These are phyloP conservation scores for Phytophthora cactorum DNA, from an alignment of 352 stramenopile species.

Conservation along the genomic window DNA sequence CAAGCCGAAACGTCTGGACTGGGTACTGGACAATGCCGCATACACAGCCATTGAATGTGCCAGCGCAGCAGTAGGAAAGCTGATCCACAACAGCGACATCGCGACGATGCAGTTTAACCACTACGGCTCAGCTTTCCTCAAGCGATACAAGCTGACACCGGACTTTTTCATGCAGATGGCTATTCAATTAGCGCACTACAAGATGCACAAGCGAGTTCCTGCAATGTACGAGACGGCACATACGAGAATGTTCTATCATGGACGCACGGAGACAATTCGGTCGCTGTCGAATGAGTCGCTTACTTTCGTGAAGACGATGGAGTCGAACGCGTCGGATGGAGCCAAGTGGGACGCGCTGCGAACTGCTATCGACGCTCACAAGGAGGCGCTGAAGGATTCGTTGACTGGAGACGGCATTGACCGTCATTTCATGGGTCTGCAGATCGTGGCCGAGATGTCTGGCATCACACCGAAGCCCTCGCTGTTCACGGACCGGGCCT, in stretches of 20 bases:
- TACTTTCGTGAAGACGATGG: slow-evolving; percentile 93
- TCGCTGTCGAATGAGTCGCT: slow-evolving; percentile 90
- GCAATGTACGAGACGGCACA: slow-evolving; percentile 98
- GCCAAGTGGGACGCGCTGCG: slow-evolving; percentile 90
- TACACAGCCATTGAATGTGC: slow-evolving; percentile 87
- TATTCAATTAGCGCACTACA: slow-evolving; percentile 97
- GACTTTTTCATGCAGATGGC: slow-evolving; percentile 98
- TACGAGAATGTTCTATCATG: slow-evolving; percentile 97
- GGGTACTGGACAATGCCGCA: slow-evolving; percentile 84
- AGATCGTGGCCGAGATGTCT: slow-evolving; percentile 94
- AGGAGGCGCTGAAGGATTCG: slow-evolving; percentile 89
- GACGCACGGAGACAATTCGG: slow-evolving; percentile 93
- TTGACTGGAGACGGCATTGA: slow-evolving; percentile 93
- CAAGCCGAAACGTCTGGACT: slow-evolving; percentile 79
- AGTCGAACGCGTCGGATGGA: slow-evolving; percentile 60
- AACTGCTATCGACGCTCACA: slow-evolving; percentile 91
- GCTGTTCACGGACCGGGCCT: slow-evolving; percentile 95
- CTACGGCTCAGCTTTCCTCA: slow-evolving; percentile 93
- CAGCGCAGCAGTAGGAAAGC: slow-evolving; percentile 89
- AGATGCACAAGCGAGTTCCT: slow-evolving; percentile 93
- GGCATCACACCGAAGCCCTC: slow-evolving; percentile 87
- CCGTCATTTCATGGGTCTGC: slow-evolving; percentile 96
- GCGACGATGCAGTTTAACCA: slow-evolving; percentile 92
- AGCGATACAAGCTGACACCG: slow-evolving; percentile 95
- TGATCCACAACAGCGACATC: slow-evolving; percentile 93